A percentile compares a stretch with the other conserved stretches of the same genome.
These are phyloP conservation scores for Atkinsonella hypoxylon DNA, from an alignment of 2,329 filamentous ascomycete species.

Conservation along the genomic window DNA sequence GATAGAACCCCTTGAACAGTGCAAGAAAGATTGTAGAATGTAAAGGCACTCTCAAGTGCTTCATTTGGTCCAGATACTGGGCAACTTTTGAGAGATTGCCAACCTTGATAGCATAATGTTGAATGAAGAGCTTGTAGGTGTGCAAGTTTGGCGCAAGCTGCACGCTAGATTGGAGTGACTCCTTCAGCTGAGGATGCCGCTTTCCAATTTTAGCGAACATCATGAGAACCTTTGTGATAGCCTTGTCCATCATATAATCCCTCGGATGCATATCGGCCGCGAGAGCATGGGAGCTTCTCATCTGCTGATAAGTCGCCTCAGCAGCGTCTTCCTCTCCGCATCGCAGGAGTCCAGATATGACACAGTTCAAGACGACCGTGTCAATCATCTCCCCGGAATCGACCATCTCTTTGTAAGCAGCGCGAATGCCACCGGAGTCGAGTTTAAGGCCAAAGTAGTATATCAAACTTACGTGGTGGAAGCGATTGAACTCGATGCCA, in stretches of 20 bases:
- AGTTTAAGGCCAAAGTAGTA: slow-evolving; percentile 68
- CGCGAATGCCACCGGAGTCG: slow-evolving; percentile 62
- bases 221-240: slow-evolving; percentile 43
- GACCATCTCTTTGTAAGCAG: slow-evolving; percentile 75
- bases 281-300: slow-evolving; percentile 53
- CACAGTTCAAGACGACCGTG: slow-evolving; percentile 72
- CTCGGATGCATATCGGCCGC: slow-evolving; percentile 27
- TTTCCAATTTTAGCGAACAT: slow-evolving; percentile 45
- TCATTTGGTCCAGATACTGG: slow-evolving; percentile 71
- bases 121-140: slow-evolving; percentile 71
- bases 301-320: slow-evolving; percentile 68
- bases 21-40: slow-evolving; percentile 69
- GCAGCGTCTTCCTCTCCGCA: slow-evolving; percentile 67
- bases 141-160: slow-evolving; percentile 61
- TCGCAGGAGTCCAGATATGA: slow-evolving; percentile 67
- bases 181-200: slow-evolving; percentile 40
- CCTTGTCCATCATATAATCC: slow-evolving; percentile 34
- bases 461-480: slow-evolving; percentile 71
- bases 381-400: slow-evolving; percentile 78
- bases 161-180: slow-evolving; percentile 46
- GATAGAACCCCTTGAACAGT: slow-evolving; percentile 70
- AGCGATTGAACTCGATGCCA: slow-evolving; percentile 58
- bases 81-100: slow-evolving; percentile 64
- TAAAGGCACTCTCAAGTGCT: slow-evolving; percentile 50
- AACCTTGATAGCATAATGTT: slow-evolving; percentile 54